phyloP scores from a whole-genome alignment of 108 stramenopile species.

The Ochromonas danica region DNA sequence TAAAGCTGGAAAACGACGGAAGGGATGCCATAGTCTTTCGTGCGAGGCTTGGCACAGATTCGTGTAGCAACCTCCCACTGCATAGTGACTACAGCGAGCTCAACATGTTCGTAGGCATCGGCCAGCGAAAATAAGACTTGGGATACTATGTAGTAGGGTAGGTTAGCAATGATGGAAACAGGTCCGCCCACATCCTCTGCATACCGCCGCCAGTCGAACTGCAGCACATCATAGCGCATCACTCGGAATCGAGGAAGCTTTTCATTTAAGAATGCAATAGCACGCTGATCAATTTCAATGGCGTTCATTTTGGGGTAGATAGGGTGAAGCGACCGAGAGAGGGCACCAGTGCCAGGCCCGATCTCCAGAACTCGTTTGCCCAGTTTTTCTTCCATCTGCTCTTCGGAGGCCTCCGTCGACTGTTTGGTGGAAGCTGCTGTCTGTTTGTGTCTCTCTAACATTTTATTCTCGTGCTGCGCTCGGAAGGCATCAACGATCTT shows the following conservation, averaged over 20 bases:
- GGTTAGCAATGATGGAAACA: constrained; percentile 83
- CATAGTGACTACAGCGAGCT: constrained; percentile 91
- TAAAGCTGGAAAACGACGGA: constrained; percentile 91
- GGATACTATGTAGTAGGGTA: constrained; percentile 93
- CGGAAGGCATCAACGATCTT: constrained; percentile 80
- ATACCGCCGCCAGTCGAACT: constrained; percentile 75
- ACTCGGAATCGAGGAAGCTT: constrained; percentile 60
- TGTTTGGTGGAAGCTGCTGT: too few species aligned
- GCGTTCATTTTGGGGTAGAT: constrained; percentile 75
- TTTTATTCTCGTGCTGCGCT: neutral
- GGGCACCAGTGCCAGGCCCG: constrained; percentile 89
- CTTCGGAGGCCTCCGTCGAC: too few species aligned
- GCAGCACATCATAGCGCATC: constrained; percentile 75
- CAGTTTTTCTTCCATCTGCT: neutral
- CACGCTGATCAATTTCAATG: constrained; percentile 87
- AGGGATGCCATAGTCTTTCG: constrained; percentile 87
- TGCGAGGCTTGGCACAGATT: constrained; percentile 64
- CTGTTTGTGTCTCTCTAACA: constrained; percentile 63
- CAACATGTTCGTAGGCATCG: constrained; percentile 77
- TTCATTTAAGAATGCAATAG: constrained; percentile 71
- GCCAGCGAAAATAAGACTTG: constrained; percentile 86
- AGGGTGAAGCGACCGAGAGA: constrained; percentile 77
- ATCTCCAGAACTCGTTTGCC: constrained; percentile 71
- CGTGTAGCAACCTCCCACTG: constrained; percentile 91
- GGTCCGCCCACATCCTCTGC: constrained; percentile 73